Conservation (phyloP, 148 eudicot species). For the Rhododendron griersonianum region DNA sequence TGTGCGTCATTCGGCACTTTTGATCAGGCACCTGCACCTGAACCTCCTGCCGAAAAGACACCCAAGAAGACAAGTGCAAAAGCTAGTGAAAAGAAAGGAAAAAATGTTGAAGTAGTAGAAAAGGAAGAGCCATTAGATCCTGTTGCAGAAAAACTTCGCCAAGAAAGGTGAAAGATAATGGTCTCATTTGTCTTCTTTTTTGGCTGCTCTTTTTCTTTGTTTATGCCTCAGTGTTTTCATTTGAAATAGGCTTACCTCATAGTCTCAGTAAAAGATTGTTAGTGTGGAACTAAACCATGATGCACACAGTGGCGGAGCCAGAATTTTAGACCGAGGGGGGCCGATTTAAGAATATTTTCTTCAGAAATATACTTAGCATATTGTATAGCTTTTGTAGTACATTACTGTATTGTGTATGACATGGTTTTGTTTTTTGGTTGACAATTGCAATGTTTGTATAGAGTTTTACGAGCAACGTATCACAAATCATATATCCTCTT, state of each 20-base stretch:
- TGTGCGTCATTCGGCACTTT: neutral
- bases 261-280: neutral
- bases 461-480: too few relatives aligned
- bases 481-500: too few relatives aligned
- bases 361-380: too few relatives aligned
- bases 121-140: conserved; percentile 45
- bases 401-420: too few relatives aligned
- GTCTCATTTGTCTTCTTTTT: neutral
- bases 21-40: conserved; percentile 38
- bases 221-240: neutral
- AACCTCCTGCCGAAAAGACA: conserved; percentile 28
- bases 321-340: too few relatives aligned
- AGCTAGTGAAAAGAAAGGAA: conserved; percentile 36
- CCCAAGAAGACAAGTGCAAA: conserved; percentile 39
- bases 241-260: neutral
- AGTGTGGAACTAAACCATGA: neutral
- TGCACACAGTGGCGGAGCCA: too few relatives aligned
- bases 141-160: conserved; percentile 50
- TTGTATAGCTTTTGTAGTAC: too few relatives aligned
- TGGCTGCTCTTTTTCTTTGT: neutral
- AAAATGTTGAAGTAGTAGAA: conserved; percentile 26
- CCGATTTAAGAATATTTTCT: too few relatives aligned
- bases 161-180: conserved; percentile 33
- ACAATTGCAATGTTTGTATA: too few relatives aligned
- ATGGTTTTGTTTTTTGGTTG: too few relatives aligned